These are phyloP conservation scores for Clavispora vitiphila DNA, from an alignment of 805 yeast species.

Conservation along the genomic window DNA sequence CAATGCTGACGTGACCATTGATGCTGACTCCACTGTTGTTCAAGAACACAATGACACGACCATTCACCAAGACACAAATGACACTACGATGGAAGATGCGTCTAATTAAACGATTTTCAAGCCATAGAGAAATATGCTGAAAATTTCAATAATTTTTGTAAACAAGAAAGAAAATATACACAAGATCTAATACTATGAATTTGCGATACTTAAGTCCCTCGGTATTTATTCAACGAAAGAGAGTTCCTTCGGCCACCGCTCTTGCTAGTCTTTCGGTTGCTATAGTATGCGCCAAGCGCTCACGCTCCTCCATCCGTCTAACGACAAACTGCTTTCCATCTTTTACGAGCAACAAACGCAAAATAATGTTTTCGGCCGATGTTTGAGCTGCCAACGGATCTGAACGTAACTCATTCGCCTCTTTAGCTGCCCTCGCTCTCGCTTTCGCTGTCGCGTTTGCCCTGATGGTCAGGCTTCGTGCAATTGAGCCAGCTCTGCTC, in stretches of 20 bases:
- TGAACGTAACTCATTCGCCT: constrained; percentile 15
- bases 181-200: not conserved
- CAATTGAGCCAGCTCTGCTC: constrained; percentile 45
- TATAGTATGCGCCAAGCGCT: constrained; percentile 48
- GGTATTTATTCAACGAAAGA: constrained; percentile 4
- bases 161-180: not conserved
- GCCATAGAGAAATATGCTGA: not conserved
- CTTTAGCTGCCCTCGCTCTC: constrained; percentile 34
- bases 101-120: constrained; percentile 17
- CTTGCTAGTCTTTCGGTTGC: constrained; percentile 49
- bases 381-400: constrained; percentile 39
- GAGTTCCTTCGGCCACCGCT: constrained; percentile 41
- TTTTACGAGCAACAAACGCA: constrained; percentile 65
- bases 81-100: constrained; percentile 42
- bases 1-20: constrained; percentile 23
- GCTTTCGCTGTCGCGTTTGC: constrained; percentile 65
- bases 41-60: constrained; percentile 46
- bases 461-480: constrained; percentile 60
- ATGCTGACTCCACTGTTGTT: constrained; percentile 46
- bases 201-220: not conserved
- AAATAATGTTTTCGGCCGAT: constrained; percentile 59
- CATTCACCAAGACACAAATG: constrained; percentile 43
- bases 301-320: constrained; percentile 57
- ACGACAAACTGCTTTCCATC: constrained; percentile 58
- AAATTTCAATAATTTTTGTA: not conserved